Evolutionary conservation across 2,329 filamentous ascomycete species (phyloP).

Genomic region (Orbilia oligospora): DNA sequence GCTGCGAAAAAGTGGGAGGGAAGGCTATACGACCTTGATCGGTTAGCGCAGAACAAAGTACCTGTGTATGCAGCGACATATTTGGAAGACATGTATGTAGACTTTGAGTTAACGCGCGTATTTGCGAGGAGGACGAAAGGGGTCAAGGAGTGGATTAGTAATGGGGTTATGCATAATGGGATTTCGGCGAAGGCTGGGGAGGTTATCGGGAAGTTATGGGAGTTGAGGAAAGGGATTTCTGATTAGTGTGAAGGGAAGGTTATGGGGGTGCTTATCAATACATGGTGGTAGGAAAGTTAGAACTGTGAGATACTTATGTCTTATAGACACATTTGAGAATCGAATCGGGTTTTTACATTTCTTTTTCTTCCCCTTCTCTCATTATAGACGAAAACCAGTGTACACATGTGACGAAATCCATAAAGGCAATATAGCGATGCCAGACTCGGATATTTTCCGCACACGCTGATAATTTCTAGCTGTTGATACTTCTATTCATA

Average conservation of each 20-base stretch:
- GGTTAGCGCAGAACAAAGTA: slow-evolving; percentile 82
- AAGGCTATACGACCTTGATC: slow-evolving; percentile 80
- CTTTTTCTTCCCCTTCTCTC: neutral
- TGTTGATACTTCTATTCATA: neutral
- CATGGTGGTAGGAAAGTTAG: too few relatives aligned
- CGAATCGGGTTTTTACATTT: too few relatives aligned
- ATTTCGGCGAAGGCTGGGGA: slow-evolving; percentile 81
- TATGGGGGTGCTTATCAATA: too few relatives aligned
- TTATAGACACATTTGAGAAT: too few relatives aligned
- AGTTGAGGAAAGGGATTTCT: slow-evolving; percentile 78
- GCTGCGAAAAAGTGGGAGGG: slow-evolving; percentile 80
- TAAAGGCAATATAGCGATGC: slow-evolving; percentile 33
- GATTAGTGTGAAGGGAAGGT: slow-evolving; percentile 69
- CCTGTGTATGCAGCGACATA: slow-evolving; percentile 89
- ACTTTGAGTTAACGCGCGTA: slow-evolving; percentile 79
- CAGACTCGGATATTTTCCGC: slow-evolving; percentile 28
- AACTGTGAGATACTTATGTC: too few relatives aligned
- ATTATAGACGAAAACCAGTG: too few relatives aligned
- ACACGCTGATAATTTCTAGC: neutral
- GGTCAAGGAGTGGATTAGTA: slow-evolving; percentile 86
- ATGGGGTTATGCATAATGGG: slow-evolving; percentile 88
- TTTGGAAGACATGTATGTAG: slow-evolving; percentile 92
- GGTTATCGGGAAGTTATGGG: slow-evolving; percentile 82
- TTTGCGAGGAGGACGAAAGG: slow-evolving; percentile 82
- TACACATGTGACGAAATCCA: neutral